These are phyloP conservation scores for Cryptosporidium sp. DNA, from an alignment of 169 alveolate species.

Conservation along the genomic window DNA sequence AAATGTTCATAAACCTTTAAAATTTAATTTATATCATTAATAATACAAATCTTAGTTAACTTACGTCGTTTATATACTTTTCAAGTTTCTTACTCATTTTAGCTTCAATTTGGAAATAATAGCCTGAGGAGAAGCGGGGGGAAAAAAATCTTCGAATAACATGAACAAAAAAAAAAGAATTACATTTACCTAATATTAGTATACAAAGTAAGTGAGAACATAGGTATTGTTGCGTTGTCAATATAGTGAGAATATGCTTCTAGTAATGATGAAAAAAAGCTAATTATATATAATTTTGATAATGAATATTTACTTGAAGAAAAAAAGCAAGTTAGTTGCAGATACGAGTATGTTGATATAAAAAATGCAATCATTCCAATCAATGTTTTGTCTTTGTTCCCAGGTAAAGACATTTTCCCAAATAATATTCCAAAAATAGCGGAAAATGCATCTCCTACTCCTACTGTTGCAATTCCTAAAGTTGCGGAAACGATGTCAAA, in stretches of 20 bases:
- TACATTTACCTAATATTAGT: conserved; percentile 34
- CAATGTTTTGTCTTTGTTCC: conserved; percentile 41
- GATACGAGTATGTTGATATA: conserved; percentile 1
- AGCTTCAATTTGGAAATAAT: not conserved
- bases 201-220: conserved; percentile 55
- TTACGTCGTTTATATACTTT: conserved; percentile 13
- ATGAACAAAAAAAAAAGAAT: not conserved
- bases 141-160: not conserved
- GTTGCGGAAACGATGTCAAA: conserved; percentile 61
- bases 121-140: conserved; percentile 14
- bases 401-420: conserved; percentile 39
- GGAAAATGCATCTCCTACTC: conserved; percentile 72
- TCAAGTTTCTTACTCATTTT: conserved; percentile 41
- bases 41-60: not conserved
- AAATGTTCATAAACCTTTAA: conserved; percentile 31
- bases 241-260: conserved; percentile 67
- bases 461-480: conserved; percentile 60
- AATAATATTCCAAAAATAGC: conserved; percentile 43
- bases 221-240: conserved; percentile 59
- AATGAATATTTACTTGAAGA: not conserved
- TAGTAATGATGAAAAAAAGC: conserved; percentile 45
- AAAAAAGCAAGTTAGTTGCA: conserved; percentile 24
- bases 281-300: not conserved
- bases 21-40: not conserved
- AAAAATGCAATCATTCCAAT: conserved; percentile 56